Evolutionary conservation across 306 rosid species (phyloP), one percentile per base, ranked within the genome.

Genomic region (Potentilla sterilis): DNA sequence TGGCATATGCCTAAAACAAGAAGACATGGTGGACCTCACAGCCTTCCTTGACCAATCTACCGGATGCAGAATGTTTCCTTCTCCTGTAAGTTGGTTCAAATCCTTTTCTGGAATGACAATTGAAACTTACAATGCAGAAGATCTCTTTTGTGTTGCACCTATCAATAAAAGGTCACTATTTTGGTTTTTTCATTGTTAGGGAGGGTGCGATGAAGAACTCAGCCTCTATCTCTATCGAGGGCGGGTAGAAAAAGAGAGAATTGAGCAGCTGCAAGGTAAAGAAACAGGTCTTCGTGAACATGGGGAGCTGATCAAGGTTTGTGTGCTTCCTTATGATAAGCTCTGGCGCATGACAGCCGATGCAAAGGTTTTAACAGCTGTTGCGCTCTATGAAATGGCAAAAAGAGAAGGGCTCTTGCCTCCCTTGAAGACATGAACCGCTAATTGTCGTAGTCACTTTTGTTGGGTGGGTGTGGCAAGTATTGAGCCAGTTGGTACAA

Each of bases 151-250:
- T 38, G 48, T 28, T 72, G 35, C 73, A 46, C 28, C 73, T 75
- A n/a, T 16, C 62, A 28, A 35, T 24, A 54, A 67, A 80, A 47
- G 37, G 75, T 83, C 72, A 75, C 58, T 15, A 10, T n/a, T 49
- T 55, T 63, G 12, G 4, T 28, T n/a, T 32, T 73, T 42, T 5
- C 48, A 6, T 75, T 69, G 54, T 13, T 67, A 94, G 98, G 98
- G 98, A 73, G 96, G 97, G 73, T 95, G 97, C 35, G 97, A 92
- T 14, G 98, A 95, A 84, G 98, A 88, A 82, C 70, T 94, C 62
- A 83, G 96, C 81, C 80, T 92, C 64, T 90, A 86, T 80, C 86
- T 94, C 65, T 94, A 83, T 85, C 82, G 87, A 72, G 88, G 85
- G 22, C 69, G 12, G 28, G 96, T 88, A 62, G 85, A 68, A 59